phyloP scores from a whole-genome alignment of 805 yeast genomes.

The Suhomyces sp. region DNA sequence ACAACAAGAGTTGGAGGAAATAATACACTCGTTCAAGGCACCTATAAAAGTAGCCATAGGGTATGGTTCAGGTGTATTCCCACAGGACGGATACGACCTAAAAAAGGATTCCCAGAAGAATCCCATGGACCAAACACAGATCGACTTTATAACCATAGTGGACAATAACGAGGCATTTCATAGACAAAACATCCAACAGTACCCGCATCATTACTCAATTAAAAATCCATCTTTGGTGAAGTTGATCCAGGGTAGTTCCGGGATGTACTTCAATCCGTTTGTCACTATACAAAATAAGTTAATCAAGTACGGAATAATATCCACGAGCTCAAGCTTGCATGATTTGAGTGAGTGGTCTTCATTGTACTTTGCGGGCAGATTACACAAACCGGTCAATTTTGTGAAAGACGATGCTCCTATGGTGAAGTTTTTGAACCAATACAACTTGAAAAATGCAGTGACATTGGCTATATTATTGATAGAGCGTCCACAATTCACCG shows the following conservation, averaged over 20 bases:
- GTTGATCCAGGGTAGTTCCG: constrained; percentile 58
- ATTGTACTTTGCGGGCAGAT: constrained; percentile 84
- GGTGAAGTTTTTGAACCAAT: constrained; percentile 66
- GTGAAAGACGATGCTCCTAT: constrained; percentile 57
- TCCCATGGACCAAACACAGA: constrained; percentile 50
- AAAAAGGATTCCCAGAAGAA: constrained; percentile 20
- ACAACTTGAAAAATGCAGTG: constrained; percentile 75
- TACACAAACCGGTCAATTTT: constrained; percentile 89
- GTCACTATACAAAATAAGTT: constrained; percentile 51
- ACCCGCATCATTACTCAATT: constrained; percentile 74
- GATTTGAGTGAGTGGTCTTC: constrained; percentile 86
- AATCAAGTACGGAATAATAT: constrained; percentile 86
- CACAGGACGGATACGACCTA: constrained; percentile 49
- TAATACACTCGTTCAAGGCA: constrained; percentile 60
- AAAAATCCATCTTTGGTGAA: constrained; percentile 24
- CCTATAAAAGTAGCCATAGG: constrained; percentile 84
- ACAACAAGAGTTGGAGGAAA: constrained; percentile 43
- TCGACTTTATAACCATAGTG: constrained; percentile 84
- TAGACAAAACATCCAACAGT: constrained; percentile 58
- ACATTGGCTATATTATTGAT: constrained; percentile 61
- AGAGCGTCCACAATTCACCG: constrained; percentile 42
- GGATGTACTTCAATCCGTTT: constrained; percentile 92
- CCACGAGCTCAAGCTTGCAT: constrained; percentile 52
- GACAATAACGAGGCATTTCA: constrained; percentile 77
- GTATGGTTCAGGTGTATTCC: constrained; percentile 91